phyloP scores from a whole-genome alignment of 2,329 filamentous ascomycete species.

The Aspergillus fructus region DNA sequence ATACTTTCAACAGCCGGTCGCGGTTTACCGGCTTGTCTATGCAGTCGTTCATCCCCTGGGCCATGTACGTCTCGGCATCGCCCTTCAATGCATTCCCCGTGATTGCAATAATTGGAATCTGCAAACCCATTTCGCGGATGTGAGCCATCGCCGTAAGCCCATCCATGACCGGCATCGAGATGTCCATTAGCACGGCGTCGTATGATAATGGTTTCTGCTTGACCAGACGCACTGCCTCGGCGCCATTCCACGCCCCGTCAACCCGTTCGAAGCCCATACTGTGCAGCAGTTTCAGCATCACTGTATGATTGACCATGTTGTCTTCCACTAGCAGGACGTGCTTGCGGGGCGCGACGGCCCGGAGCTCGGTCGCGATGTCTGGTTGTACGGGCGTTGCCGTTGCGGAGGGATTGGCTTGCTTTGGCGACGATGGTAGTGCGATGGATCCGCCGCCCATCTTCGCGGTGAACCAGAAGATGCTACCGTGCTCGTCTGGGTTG shows the following conservation, averaged over 20 bases:
- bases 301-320: conserved; percentile 44
- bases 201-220: conserved; percentile 44
- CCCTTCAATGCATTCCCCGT: conserved; percentile 58
- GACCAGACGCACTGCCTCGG: conserved; percentile 45
- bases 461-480: conserved; percentile 54
- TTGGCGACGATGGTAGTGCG: conserved; percentile 21
- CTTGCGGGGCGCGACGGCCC: conserved; percentile 38
- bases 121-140: conserved; percentile 40
- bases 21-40: conserved; percentile 56
- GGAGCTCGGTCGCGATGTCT: conserved; percentile 32
- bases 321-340: conserved; percentile 44
- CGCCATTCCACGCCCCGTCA: conserved; percentile 45
- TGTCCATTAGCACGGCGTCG: conserved; percentile 48
- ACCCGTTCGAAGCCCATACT: conserved; percentile 44
- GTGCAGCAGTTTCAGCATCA: conserved; percentile 39
- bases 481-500: conserved; percentile 49
- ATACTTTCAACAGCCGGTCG: conserved; percentile 45
- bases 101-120: conserved; percentile 55
- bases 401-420: conserved; percentile 23
- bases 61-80: conserved; percentile 54
- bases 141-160: conserved; percentile 45
- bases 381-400: conserved; percentile 2
- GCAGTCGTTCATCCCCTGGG: conserved; percentile 58
- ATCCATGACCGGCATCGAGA: conserved; percentile 49
- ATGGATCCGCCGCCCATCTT: conserved; percentile 41